Percentiles rank a stretch among this genome's conserved stretches.
Evolutionary conservation across 345 rosid genomes (phyloP).

Genomic region (Firmiana major): DNA sequence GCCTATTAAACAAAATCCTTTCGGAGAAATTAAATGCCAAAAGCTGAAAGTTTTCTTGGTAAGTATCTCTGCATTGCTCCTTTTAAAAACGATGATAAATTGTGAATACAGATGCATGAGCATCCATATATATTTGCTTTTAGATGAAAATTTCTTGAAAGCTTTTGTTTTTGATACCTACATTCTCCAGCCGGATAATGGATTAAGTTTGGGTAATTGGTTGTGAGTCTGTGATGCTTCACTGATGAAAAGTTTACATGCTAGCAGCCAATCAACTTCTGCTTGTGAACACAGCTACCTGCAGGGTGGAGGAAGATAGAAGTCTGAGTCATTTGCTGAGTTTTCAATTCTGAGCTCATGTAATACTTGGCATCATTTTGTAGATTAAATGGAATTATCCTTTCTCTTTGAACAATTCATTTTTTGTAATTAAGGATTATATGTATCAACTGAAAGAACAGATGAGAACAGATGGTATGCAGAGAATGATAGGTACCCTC

Average conservation of each 20-base stretch:
- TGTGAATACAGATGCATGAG: background rate
- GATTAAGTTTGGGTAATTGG: background rate
- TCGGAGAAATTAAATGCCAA: slow-evolving; percentile 60
- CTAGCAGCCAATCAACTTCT: background rate
- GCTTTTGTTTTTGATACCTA: background rate
- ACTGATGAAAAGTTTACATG: background rate
- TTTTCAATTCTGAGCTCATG: background rate
- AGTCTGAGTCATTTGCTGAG: background rate
- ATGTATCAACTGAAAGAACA: background rate
- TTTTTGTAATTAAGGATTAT: background rate
- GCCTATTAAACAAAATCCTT: slow-evolving; percentile 76
- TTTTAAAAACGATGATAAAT: background rate
- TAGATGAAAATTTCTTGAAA: background rate
- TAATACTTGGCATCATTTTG: background rate
- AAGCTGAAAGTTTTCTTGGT: slow-evolving; percentile 25
- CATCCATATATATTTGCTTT: background rate
- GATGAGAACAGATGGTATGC: no score
- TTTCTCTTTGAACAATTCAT: background rate
- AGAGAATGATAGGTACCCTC: no score
- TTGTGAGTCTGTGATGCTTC: background rate
- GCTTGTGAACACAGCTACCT: background rate
- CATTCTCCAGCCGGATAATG: slow-evolving; percentile 7
- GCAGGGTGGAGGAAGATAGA: background rate
- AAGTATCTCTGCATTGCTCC: background rate
- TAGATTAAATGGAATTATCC: background rate